These are phyloP conservation scores for Vanilla planifolia DNA, from an alignment of 106 monocot genomes.

Conservation along the genomic window DNA sequence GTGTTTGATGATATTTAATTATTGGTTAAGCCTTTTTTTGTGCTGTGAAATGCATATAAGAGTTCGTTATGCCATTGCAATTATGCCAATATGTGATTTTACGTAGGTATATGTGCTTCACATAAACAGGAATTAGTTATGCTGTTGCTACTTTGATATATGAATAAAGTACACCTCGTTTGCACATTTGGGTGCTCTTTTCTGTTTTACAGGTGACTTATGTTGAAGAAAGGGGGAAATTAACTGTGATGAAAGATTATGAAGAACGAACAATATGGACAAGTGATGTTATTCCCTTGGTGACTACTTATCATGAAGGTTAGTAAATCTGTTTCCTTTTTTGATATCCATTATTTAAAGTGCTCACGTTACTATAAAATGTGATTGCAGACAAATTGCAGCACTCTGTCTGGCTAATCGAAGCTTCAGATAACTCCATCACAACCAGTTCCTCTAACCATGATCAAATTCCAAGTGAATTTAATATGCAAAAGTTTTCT, in stretches of 20 bases:
- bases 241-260: constrained; percentile 78
- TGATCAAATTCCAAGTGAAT: constrained; percentile 15
- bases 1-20: too few relatives aligned
- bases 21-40: too few relatives aligned
- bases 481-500: constrained; percentile 30
- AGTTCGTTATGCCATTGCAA: too few relatives aligned
- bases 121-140: too few relatives aligned
- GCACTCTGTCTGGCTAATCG: constrained; percentile 80
- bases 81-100: too few relatives aligned
- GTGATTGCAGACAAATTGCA: constrained; percentile 59
- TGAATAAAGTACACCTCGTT: too few relatives aligned
- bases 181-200: too few relatives aligned
- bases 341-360: constrained; percentile 4
- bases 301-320: constrained; percentile 90
- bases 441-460: constrained; percentile 10
- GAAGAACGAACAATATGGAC: constrained; percentile 90
- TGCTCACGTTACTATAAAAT: background rate
- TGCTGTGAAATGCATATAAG: too few relatives aligned
- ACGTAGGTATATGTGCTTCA: too few relatives aligned
- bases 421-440: constrained; percentile 21
- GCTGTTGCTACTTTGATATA: too few relatives aligned
- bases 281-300: constrained; percentile 66
- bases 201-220: constrained; percentile 47
- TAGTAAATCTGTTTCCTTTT: constrained; percentile 1
- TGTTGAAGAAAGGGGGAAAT: constrained; percentile 70